Evolutionary conservation across 306 rosid species (phyloP), one percentile per base, ranked within the genome.

Genomic region (Lupinus albus): DNA sequence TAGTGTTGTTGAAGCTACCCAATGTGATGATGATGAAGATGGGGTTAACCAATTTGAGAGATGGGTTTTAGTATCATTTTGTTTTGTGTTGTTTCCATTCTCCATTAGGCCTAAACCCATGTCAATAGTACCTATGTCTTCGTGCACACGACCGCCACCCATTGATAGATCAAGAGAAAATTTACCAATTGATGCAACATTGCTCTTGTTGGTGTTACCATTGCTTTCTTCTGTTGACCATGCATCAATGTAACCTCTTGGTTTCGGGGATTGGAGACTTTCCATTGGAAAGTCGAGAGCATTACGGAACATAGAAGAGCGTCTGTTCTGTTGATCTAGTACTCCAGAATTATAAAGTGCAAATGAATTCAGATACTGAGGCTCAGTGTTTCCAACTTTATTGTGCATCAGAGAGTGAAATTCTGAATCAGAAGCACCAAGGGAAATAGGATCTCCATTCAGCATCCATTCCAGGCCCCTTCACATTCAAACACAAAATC

Each of bases 401-500:
- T 70, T 55, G 10, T 81, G 85, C 80, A 84, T 67, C 68, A 86
- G 61, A 73, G 76, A 54, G 9, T 79, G 80, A 93, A 91, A 89
- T 74, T 62, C 81, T 53, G 66, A 76, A 28, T 75, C 81, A 7
- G 86, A 72, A 51, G 79, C 71, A 15, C 79, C 76, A 71, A 76
- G 76, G 15, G 83, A 66, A 49, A 76, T 68, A 9, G 83, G 72
- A 44, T 84, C 88, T 71, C 75, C 83, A 65, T 76, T 85, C 79
- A 76, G 73, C 85, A 78, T 73, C 95, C 95, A 87, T 17, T 81
- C 91, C 80, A 84, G 77, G 44, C 80, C 75, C 84, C 95, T 89
- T 64, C 49, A 60, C 21, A 62, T 45, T 20, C 56, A 62, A 61
- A 20, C 21, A 77, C 62, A 52, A 73, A 58, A 73, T 77, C 44